phyloP scores from a whole-genome alignment of 2,329 filamentous ascomycete species.

The Phialophora chinensis region DNA sequence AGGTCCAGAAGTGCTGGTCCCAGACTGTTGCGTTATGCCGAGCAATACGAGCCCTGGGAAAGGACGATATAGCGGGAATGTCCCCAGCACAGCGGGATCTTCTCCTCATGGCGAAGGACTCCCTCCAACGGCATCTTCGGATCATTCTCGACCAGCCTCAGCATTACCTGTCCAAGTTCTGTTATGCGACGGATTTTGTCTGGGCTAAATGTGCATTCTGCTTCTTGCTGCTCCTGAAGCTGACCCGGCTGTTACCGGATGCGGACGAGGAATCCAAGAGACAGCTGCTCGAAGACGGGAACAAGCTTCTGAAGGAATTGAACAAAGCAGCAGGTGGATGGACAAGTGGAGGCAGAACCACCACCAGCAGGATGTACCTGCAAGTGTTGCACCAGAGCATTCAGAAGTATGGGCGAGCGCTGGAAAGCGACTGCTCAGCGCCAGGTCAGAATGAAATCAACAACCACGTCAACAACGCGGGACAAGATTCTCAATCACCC shows the following conservation, averaged over 20 bases:
- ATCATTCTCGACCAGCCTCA: constrained; percentile 55
- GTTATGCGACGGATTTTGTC: constrained; percentile 63
- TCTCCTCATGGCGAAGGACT: constrained; percentile 57
- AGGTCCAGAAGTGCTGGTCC: constrained; percentile 61
- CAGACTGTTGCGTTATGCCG: constrained; percentile 60
- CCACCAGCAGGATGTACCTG: constrained; percentile 56
- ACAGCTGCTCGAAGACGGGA: constrained; percentile 52
- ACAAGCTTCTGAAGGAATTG: constrained; percentile 52
- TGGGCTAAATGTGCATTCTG: constrained; percentile 66
- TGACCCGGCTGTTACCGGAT: constrained; percentile 58
- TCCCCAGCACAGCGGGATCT: constrained; percentile 55
- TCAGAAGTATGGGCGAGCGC: constrained; percentile 57
- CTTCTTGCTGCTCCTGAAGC: constrained; percentile 61
- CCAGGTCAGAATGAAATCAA: not conserved
- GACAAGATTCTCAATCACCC: constrained; percentile 21
- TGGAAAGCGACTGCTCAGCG: constrained; percentile 45
- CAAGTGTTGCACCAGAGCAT: constrained; percentile 57
- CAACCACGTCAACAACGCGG: constrained; percentile 3
- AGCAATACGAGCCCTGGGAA: constrained; percentile 56
- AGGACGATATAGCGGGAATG: constrained; percentile 59
- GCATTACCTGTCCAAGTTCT: constrained; percentile 58
- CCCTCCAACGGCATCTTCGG: constrained; percentile 58
- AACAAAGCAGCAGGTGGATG: constrained; percentile 42
- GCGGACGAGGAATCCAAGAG: constrained; percentile 45
- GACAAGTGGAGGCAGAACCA: constrained; percentile 45